Conservation (phyloP, 805 yeast species). For the Hanseniaspora nectarophila region DNA sequence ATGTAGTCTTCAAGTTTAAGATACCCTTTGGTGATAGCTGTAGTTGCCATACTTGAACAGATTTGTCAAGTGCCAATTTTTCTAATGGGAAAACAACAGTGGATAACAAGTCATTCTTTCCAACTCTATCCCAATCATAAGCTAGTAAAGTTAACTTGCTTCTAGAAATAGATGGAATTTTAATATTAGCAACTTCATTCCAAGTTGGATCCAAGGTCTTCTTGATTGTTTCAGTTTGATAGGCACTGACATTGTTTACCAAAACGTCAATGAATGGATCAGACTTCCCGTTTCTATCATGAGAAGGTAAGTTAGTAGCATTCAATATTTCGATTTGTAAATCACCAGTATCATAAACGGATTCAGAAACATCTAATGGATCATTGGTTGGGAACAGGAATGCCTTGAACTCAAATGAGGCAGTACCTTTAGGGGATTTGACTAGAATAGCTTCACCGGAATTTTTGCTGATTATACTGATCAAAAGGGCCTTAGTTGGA, state of each 20-base stretch:
- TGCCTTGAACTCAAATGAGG: conserved; percentile 37
- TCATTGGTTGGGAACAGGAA: conserved; percentile 51
- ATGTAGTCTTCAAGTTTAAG: conserved; percentile 41
- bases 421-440: conserved; percentile 15
- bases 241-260: conserved; percentile 43
- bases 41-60: conserved; percentile 37
- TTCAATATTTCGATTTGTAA: conserved; percentile 45
- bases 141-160: conserved; percentile 38
- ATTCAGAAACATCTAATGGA: conserved; percentile 45
- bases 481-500: conserved; percentile 44
- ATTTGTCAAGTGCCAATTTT: conserved; percentile 33
- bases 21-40: conserved; percentile 55
- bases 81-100: conserved; percentile 39
- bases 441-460: conserved; percentile 21
- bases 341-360: conserved; percentile 56
- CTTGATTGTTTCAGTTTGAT: conserved; percentile 50
- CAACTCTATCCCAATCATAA: conserved; percentile 71
- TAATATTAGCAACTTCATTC: conserved; percentile 54
- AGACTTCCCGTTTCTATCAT: conserved; percentile 63
- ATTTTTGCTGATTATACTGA: conserved; percentile 38
- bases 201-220: conserved; percentile 63
- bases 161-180: conserved; percentile 53
- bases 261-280: conserved; percentile 54
- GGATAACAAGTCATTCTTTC: conserved; percentile 53
- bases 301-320: conserved; percentile 44